These are phyloP conservation scores for Talaromyces adpressus DNA, from an alignment of 495 filamentous ascomycete species.

Conservation along the genomic window DNA sequence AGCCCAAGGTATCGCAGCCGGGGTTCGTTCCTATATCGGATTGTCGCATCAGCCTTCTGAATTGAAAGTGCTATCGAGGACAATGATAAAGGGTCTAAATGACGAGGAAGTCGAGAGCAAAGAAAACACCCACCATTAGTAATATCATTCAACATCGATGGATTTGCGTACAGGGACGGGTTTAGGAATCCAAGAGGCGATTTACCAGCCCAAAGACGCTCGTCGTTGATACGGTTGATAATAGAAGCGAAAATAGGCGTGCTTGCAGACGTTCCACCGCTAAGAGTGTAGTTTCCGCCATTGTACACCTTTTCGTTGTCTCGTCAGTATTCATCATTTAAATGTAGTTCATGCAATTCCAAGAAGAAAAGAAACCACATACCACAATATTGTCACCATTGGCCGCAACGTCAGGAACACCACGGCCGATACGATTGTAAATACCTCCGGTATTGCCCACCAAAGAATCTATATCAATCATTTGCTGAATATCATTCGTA, in stretches of 20 bases:
- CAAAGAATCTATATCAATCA: slow-evolving; percentile 20
- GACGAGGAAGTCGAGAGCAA: too few relatives aligned
- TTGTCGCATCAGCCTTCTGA: neutral
- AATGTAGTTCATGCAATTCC: too few relatives aligned
- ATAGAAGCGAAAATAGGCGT: slow-evolving; percentile 30
- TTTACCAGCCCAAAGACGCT: slow-evolving; percentile 39
- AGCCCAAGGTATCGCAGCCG: slow-evolving; percentile 44
- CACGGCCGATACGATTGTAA: slow-evolving; percentile 22
- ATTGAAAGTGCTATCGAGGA: neutral
- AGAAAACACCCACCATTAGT: slow-evolving; percentile 28
- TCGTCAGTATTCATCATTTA: neutral
- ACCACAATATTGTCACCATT: slow-evolving; percentile 20
- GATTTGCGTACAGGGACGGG: slow-evolving; percentile 40
- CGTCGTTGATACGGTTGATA: slow-evolving; percentile 40
- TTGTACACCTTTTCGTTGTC: neutral
- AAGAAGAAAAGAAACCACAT: neutral
- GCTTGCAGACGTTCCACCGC: slow-evolving; percentile 43
- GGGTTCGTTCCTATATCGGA: slow-evolving; percentile 34
- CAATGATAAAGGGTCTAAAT: too few relatives aligned
- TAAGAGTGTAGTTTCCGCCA: slow-evolving; percentile 12
- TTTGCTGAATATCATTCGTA: slow-evolving; percentile 16
- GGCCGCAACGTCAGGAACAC: slow-evolving; percentile 28
- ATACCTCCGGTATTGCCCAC: slow-evolving; percentile 18
- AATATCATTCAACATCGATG: slow-evolving; percentile 44
- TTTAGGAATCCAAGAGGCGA: slow-evolving; percentile 46